Base-by-base conservation (phyloP, 805 yeast species). In the Brettanomyces naardenensis region DNA sequence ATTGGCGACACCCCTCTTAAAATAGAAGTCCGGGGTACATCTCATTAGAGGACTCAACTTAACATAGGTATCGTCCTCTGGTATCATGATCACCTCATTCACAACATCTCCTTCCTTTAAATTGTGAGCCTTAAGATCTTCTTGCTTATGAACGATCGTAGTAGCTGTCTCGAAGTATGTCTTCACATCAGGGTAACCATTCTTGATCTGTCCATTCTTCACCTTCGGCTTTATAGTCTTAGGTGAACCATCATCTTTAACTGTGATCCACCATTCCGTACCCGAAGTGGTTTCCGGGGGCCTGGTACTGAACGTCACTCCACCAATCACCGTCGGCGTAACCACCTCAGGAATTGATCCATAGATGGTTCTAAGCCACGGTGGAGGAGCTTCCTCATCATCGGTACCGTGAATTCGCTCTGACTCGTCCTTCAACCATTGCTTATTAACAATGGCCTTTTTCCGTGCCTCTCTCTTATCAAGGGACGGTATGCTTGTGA, bases 21-120 rank as follows among this genome's bases (percentile, higher is more conserved):
- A 68, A 54, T 83, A 87, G 34, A 72, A 61, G 38, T 80, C 80
- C 2, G 96, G 96, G 4, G 88, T 83, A 62, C 96, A 87, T 61
- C 95, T 71, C 52, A 85, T 71, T 35, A 87, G 57, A 0, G 96
- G 96, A 52, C 80, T 83, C 54, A 87, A 65, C 15, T 70, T 62
- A 20, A 76, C 79, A 51, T 84, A 80, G 0, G 84, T 75, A n/a
- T 69, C 68, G 56, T 84, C 94, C 58, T 86, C 95, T 4, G 74
- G 78, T 18, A 72, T 53, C 49, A 55, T 69, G 17, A 59, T 51
- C 31, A 73, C 76, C 47, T 86, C 86, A 39, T 65, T 71, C 49
- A 69, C 73, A 1, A 62, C 52, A 20, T 78, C 81, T 45, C 67
- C 79, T 1, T 75, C 78, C 18, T 65, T 73, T 80, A 83, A 70